Conservation (phyloP, 257 asterid genomes). For the Solanum pennellii region DNA sequence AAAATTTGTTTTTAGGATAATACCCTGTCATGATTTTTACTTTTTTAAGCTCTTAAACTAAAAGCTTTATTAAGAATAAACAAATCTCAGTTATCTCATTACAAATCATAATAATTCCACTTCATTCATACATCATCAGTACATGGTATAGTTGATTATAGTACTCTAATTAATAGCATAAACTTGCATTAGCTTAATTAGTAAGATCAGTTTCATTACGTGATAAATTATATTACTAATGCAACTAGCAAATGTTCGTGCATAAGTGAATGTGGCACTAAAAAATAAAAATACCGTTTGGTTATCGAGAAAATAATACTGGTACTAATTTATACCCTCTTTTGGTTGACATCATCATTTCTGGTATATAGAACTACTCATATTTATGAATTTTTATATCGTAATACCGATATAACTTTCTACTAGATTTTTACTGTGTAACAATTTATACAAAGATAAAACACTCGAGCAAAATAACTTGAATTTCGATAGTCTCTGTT, state of each 20-base stretch:
- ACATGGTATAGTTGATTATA: background rate
- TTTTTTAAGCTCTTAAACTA: too few species aligned
- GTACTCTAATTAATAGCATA: background rate
- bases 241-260: background rate
- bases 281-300: background rate
- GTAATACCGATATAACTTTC: background rate
- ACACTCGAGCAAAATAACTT: background rate
- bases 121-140: background rate
- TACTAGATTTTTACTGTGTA: too few species aligned
- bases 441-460: background rate
- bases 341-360: background rate
- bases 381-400: background rate
- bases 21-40: background rate
- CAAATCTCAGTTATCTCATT: background rate
- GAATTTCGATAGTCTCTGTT: background rate
- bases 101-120: background rate
- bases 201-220: background rate
- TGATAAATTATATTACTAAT: background rate
- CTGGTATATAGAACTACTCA: background rate
- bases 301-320: background rate
- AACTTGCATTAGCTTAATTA: background rate
- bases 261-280: background rate
- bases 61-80: too few species aligned
- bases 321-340: background rate
- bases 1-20: too few species aligned